Base-by-base conservation (phyloP, 1,284 basidiomycete genomes). In the Xanthoconium separans region DNA sequence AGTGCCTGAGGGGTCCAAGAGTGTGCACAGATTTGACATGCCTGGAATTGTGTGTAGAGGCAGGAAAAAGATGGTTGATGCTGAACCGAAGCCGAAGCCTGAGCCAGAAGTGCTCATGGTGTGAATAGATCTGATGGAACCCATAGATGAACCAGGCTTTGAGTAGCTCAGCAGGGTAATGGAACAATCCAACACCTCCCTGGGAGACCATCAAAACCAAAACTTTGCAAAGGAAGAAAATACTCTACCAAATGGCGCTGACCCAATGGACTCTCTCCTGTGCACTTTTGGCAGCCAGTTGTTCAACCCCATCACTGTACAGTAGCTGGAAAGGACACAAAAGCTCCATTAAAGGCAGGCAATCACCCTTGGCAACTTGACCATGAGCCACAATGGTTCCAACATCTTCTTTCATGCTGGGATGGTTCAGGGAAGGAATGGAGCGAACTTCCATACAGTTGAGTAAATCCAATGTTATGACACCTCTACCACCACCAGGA, bases 241-340 rank as follows among this genome's bases (percentile, higher is more conserved):
- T 36, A n/a, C 16, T 47, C 2, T 62, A 92, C 93, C 90, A 93
- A 49, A 95, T 82, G 3, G 90, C 82, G 61, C 87, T 89, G 22
- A 94, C 89, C 93, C 93, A 95, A 69, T 87, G 82, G 46, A 92
- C 88, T 58, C 93, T 78, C 64, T 94, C 90, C 53, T 87, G 70
- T 6, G 92, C 81, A 57, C 89, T 93, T 64, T 93, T 91, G 20
- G 90, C 86, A 1, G 85, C 93, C 12, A 95, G 68, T 12, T 91
- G 74, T 68, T 95, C 93, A 1, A 91, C 84, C 4, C 93, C 93
- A 68, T 95, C 93, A 18, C 81, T 80, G 65, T 95, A 95, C 33
- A 93, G 66, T 73, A 95, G 79, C 65, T 93, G 91, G 73, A 95
- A 95, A 0, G 93, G 93, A 51, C 91, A 91, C 8, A 95, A 68